These are phyloP conservation scores for Fusarium fujikuroi DNA, from an alignment of 2,329 filamentous ascomycete genomes.

Conservation along the genomic window DNA sequence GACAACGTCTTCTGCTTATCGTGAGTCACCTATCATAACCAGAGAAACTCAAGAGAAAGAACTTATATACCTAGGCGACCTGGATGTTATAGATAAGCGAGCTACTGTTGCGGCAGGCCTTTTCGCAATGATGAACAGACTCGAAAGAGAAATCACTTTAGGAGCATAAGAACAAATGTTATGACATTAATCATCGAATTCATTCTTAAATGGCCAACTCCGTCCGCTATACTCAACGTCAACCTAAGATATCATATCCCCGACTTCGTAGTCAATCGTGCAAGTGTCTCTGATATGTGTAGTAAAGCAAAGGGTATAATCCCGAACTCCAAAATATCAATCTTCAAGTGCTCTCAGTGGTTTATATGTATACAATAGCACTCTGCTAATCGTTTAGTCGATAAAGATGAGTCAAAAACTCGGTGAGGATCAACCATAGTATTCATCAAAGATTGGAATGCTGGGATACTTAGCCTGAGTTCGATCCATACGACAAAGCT, in stretches of 20 bases:
- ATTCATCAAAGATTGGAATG: neutral
- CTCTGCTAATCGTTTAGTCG: neutral
- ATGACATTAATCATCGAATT: neutral
- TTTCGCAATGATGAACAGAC: neutral
- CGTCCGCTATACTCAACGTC: neutral
- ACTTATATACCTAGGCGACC: neutral
- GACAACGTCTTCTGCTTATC: neutral
- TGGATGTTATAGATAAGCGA: neutral
- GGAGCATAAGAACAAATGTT: neutral
- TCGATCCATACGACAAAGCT: conserved; percentile 5
- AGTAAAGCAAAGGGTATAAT: neutral
- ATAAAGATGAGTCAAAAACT: neutral
- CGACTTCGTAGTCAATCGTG: neutral
- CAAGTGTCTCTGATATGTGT: neutral
- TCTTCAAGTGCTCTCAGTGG: neutral
- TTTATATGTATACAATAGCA: neutral
- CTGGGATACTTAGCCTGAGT: neutral
- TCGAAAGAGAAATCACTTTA: neutral
- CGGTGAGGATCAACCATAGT: neutral
- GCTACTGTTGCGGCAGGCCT: neutral
- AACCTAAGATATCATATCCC: neutral
- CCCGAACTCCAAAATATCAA: conserved; percentile 3
- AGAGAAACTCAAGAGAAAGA: neutral
- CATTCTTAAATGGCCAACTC: neutral
- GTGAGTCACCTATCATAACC: neutral